phyloP scores from a whole-genome alignment of 2,329 filamentous ascomycete species.

The Penicillium sp. region DNA sequence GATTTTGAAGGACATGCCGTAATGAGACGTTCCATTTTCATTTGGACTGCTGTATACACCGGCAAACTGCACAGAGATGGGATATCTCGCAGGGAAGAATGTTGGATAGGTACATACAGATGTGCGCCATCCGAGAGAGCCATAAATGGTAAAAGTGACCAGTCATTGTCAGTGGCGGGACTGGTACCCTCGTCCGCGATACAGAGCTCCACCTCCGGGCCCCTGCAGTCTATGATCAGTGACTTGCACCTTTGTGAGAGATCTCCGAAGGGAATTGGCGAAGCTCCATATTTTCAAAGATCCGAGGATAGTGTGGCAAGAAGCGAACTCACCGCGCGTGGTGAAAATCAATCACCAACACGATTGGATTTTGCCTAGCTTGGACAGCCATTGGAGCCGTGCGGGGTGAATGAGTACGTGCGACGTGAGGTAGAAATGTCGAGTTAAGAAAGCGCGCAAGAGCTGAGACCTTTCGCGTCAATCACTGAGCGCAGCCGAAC shows the following conservation, averaged over 20 bases:
- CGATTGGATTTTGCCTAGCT: constrained; percentile 58
- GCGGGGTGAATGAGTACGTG: background rate
- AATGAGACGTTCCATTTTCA: no score
- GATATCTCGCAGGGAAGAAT: background rate
- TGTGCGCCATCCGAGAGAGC: constrained; percentile 93
- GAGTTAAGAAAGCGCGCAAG: no score
- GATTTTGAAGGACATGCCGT: no score
- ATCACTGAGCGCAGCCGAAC: constrained; percentile 7
- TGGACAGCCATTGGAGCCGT: constrained; percentile 24
- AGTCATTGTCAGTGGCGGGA: constrained; percentile 77
- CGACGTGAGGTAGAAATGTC: no score
- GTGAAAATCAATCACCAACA: constrained; percentile 77
- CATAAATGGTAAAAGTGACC: constrained; percentile 92
- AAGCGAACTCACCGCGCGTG: constrained; percentile 54
- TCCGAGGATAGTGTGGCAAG: background rate
- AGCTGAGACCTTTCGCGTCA: background rate
- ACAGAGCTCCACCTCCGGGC: constrained; percentile 91
- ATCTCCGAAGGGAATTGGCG: background rate
- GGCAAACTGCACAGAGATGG: background rate
- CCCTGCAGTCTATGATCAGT: constrained; percentile 44
- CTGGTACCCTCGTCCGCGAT: constrained; percentile 73
- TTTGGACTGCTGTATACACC: background rate
- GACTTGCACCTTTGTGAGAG: background rate
- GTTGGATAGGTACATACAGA: constrained; percentile 54
- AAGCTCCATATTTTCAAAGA: no score